Evolutionary conservation across 768 basidiomycete species (phyloP), one percentile per base, ranked within the genome.

Genomic region (Cyathus striatus): DNA sequence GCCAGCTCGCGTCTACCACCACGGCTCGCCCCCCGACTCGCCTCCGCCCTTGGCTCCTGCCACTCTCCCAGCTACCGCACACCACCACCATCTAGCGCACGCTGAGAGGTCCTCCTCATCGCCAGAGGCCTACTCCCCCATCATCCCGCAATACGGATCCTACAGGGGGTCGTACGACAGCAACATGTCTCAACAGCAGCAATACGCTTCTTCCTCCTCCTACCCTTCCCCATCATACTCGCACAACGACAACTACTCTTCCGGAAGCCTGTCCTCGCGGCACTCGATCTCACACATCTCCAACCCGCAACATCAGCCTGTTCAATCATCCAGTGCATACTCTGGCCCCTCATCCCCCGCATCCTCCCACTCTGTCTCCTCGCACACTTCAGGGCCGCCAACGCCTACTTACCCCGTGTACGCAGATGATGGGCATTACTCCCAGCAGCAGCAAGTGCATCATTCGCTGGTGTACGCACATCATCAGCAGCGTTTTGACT

Each of bases 251-350:
- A n/a, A n/a, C n/a, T n/a, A n/a, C n/a, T n/a, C n/a, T n/a, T n/a
- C n/a, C n/a, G n/a, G n/a, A n/a, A n/a, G n/a, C n/a, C n/a, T n/a
- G n/a, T 60, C 69, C 3, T 79, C 77, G n/a, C 72, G 79, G 7
- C 73, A 78, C 32, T 79, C 78, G 5, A 76, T 81, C 20, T 78
- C 78, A 0, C 78, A 79, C 44, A 74, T 80, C 18, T 78, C 76
- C 0, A 75, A 78, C 45, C 76, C 77, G 0, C 72, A 74, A 62
- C 40, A 59, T 30, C 27, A n/a, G 7, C 27, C 27, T 30, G 9
- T 9, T 30, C 27, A 30, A 30, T 9, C 27, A 30, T 9, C 27
- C 7, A 30, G 9, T 30, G n/a, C 27, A 30, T 30, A 30, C 27
- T 30, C 64, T 40, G 64, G 59, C 16, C 66, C 75, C 0, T 69